Evolutionary conservation across 2,329 filamentous ascomycete species (phyloP).

Genomic region (Calonectria pseudoturangicola): DNA sequence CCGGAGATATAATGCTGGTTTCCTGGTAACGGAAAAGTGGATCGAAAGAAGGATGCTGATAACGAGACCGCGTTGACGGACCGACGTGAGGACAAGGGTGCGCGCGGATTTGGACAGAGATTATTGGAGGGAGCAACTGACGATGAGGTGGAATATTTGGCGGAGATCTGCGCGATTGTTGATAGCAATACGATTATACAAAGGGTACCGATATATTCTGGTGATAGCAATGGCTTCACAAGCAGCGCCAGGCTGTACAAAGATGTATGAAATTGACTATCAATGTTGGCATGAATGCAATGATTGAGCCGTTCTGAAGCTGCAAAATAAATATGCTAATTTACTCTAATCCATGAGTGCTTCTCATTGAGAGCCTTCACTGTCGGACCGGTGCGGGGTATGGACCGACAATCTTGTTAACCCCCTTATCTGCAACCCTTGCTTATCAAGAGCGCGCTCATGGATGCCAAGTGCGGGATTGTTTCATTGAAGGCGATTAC

Average conservation of each 20-base stretch:
- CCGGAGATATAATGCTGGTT: background rate
- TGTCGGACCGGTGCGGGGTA: constrained; percentile 1
- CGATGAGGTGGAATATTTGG: background rate
- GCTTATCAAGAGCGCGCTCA: constrained; percentile 21
- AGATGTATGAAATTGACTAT: too few species aligned
- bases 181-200: background rate
- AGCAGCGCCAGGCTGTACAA: too few species aligned
- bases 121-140: background rate
- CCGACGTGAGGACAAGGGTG: background rate
- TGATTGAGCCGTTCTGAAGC: too few species aligned
- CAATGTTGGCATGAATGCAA: too few species aligned
- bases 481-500: too few species aligned
- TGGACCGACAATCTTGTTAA: background rate
- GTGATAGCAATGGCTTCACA: too few species aligned
- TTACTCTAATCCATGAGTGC: too few species aligned
- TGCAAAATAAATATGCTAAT: too few species aligned
- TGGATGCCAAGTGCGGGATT: constrained; percentile 2
- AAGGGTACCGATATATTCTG: background rate
- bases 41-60: constrained; percentile 1
- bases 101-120: background rate
- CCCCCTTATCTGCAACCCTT: constrained; percentile 4
- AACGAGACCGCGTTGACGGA: background rate
- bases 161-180: background rate
- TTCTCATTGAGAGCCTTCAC: background rate
- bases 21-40: background rate